Evolutionary conservation across 106 monocot species (phyloP), one percentile per base, ranked within the genome.

Genomic region (Dioscorea dumetorum): DNA sequence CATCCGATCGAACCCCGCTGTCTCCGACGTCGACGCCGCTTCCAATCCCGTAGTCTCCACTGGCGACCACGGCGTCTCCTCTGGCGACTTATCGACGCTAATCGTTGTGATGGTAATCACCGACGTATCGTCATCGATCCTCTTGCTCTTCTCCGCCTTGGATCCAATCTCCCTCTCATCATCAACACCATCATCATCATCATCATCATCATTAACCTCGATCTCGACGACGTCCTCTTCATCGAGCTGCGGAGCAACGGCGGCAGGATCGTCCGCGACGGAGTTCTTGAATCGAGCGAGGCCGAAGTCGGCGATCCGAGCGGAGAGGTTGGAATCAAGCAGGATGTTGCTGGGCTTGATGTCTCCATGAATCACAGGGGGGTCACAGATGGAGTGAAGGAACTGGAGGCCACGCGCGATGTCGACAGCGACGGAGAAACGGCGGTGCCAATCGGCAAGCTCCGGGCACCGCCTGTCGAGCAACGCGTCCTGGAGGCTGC

Each of bases 341-440:
- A 99, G 81, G 62, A 99, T 81, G 63, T 99, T 99, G 74, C 97
- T 99, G 2, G 97, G 87, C 57, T 99, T 99, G 61, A 99, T 84
- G 57, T 99, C 97, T 0, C 97, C 97, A 35, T 94, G 94, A 21
- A 90, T 75, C 18, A 94, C 78, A 0, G 94, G 78, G 0, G 94
- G 94, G 19, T 90, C 72, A 57, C 85, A 88, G 0, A 63, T 58
- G 20, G 35, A 68, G 69, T 94, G 94, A n/a, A 94, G 75, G 58
- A 90, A 94, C 14, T 73, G 64, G 63, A 94, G 79, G n/a, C 79
- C 90, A 19, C 73, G 73, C 3, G 94, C 86, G 19, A 94, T 77
- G 62, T 94, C 94, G 12, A 82, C 19, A 0, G 81, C 80, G 32
- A 90, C 75, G 15, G 73, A 63, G 64, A 84, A 80, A 17, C 94